A percentile compares a stretch with the other conserved stretches of the same genome.
Evolutionary conservation across 164 flowering plant species (phyloP).

Genomic region (Saururus chinensis): DNA sequence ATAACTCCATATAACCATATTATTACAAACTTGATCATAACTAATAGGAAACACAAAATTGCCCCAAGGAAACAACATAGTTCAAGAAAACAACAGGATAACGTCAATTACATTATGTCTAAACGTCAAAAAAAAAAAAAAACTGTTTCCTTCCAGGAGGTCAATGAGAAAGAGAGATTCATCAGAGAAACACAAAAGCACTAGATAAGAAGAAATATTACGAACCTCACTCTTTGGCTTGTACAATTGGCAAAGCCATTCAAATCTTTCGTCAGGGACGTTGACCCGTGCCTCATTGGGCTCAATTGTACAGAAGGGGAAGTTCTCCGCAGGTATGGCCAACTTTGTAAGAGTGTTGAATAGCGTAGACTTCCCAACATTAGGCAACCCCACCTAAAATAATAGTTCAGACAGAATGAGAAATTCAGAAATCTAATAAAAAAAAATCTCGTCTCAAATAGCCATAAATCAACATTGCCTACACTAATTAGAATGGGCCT

Average conservation of each 20-base stretch:
- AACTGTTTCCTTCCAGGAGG: no score
- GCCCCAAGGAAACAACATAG: no score
- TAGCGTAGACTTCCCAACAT: slow-evolving; percentile 97
- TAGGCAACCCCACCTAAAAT: slow-evolving; percentile 83
- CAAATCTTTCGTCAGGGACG: slow-evolving; percentile 88
- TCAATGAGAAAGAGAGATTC: no score
- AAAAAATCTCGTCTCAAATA: background rate
- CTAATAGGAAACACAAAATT: no score
- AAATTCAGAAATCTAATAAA: background rate
- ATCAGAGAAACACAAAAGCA: no score
- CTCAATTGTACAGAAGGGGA: slow-evolving; percentile 95
- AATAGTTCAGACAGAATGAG: slow-evolving; percentile 9
- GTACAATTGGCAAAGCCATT: slow-evolving; percentile 78
- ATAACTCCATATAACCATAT: no score
- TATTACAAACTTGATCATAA: no score
- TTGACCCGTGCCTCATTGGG: slow-evolving; percentile 94
- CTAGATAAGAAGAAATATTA: background rate
- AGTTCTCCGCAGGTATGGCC: slow-evolving; percentile 90
- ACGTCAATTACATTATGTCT: no score
- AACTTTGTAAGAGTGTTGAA: slow-evolving; percentile 91
- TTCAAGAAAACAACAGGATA: no score
- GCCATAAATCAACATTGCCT: background rate
- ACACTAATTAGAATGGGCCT: background rate
- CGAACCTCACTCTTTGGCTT: slow-evolving; percentile 93
- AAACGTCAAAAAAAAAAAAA: no score